Evolutionary conservation across 176 grass and related monocot species (phyloP).

Genomic region (Hsuehochloa calcarea): DNA sequence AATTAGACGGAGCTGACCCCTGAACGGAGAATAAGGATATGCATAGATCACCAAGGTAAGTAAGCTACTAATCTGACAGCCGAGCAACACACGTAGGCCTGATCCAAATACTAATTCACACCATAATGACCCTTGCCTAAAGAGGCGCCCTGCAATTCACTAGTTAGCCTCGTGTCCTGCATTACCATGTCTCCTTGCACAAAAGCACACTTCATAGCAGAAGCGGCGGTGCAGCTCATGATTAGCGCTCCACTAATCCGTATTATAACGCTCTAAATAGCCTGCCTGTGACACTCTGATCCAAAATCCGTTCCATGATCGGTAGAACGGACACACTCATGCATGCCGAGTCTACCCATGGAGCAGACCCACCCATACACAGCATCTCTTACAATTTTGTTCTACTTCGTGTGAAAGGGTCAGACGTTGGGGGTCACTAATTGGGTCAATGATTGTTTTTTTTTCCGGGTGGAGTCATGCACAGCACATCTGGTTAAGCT

Average conservation of each 20-base stretch:
- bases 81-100: neutral
- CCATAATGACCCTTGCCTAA: neutral
- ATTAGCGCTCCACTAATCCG: conserved; percentile 12
- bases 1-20: neutral
- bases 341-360: too few species aligned
- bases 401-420: too few species aligned
- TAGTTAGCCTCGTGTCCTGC: neutral
- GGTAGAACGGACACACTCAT: too few species aligned
- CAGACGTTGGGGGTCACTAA: too few species aligned
- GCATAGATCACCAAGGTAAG: neutral
- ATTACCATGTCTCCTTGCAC: neutral
- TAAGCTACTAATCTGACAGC: neutral
- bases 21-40: too few species aligned
- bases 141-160: neutral
- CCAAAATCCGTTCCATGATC: too few species aligned
- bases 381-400: too few species aligned
- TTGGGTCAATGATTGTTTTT: too few species aligned
- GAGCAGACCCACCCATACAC: too few species aligned
- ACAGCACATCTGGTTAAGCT: neutral
- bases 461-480: too few species aligned
- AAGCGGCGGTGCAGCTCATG: neutral
- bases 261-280: neutral
- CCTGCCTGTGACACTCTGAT: neutral
- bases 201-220: neutral
- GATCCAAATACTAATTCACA: neutral